These are phyloP conservation scores for Mucor saturninus DNA, from an alignment of 371 early-diverging fungal genomes.

Conservation along the genomic window DNA sequence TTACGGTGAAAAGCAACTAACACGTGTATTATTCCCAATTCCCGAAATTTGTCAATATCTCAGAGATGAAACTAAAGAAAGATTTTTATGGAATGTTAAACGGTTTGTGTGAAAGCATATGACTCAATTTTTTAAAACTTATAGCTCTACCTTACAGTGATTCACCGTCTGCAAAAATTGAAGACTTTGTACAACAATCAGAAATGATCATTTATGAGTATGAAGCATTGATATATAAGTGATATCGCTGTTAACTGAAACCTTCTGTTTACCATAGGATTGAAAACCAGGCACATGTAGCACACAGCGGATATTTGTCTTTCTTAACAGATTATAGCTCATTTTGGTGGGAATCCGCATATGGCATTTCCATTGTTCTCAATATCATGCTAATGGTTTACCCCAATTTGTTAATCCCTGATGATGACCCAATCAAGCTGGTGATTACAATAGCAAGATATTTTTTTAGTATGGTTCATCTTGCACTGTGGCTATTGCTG, in stretches of 20 bases:
- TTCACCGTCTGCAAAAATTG: slow-evolving; percentile 58
- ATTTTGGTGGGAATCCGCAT: slow-evolving; percentile 60
- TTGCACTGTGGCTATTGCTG: slow-evolving; percentile 46
- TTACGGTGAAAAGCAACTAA: slow-evolving; percentile 45
- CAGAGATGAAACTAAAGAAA: slow-evolving; percentile 51
- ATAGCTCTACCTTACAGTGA: slow-evolving; percentile 29
- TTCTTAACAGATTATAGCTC: slow-evolving; percentile 47
- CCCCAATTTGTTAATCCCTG: slow-evolving; percentile 14
- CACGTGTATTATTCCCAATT: slow-evolving; percentile 57
- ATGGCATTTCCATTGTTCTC: slow-evolving; percentile 43
- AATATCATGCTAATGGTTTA: slow-evolving; percentile 46
- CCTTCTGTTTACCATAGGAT: slow-evolving; percentile 28
- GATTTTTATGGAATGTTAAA: slow-evolving; percentile 58
- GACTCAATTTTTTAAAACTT: neutral
- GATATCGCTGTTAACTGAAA: neutral
- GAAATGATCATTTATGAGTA: slow-evolving; percentile 60
- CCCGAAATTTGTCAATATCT: slow-evolving; percentile 60
- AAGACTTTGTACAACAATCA: slow-evolving; percentile 58
- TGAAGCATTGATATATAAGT: neutral
- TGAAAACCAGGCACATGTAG: slow-evolving; percentile 56
- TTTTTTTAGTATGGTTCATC: slow-evolving; percentile 40
- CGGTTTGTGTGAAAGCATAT: slow-evolving; percentile 25
- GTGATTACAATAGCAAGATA: slow-evolving; percentile 6
- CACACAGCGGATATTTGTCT: slow-evolving; percentile 39
- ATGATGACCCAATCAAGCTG: neutral